These are phyloP conservation scores for Lichtheimia ramosa DNA, from an alignment of 371 early-diverging fungal genomes.

Conservation along the genomic window DNA sequence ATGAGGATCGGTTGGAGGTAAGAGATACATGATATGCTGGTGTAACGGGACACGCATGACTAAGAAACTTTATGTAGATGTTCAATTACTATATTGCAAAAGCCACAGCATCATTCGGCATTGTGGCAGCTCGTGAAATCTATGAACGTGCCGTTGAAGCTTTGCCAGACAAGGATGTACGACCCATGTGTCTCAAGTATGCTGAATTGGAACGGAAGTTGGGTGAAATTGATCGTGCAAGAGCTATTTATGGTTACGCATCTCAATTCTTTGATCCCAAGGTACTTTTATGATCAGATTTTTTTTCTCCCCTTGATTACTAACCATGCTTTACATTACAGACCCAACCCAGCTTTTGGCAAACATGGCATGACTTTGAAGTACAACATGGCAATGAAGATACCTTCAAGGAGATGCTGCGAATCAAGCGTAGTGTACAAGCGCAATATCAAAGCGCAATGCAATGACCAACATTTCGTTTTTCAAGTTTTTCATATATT, in stretches of 20 bases:
- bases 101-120: slow-evolving; percentile 84
- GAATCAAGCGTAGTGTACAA: slow-evolving; percentile 83
- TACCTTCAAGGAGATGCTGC: slow-evolving; percentile 96
- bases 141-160: slow-evolving; percentile 89
- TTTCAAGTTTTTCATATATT: not conserved
- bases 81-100: slow-evolving; percentile 90
- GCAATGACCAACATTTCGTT: slow-evolving; percentile 10
- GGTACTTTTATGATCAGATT: slow-evolving; percentile 19
- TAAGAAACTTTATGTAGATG: slow-evolving; percentile 44
- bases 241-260: slow-evolving; percentile 90
- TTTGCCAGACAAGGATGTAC: slow-evolving; percentile 82
- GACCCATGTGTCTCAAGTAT: slow-evolving; percentile 80
- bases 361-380: slow-evolving; percentile 95
- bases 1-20: slow-evolving; percentile 74
- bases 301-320: not conserved
- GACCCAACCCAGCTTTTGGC: slow-evolving; percentile 81
- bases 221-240: slow-evolving; percentile 95
- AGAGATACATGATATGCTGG: not conserved
- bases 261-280: slow-evolving; percentile 90
- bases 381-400: slow-evolving; percentile 97
- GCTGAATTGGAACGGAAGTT: slow-evolving; percentile 86
- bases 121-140: slow-evolving; percentile 85
- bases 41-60: not conserved
- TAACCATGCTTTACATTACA: slow-evolving; percentile 11
- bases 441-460: slow-evolving; percentile 39